A percentile compares a stretch with the other conserved stretches of the same genome.
These are phyloP conservation scores for Fistulifera solaris DNA, from an alignment of 108 stramenopile species.

Conservation along the genomic window DNA sequence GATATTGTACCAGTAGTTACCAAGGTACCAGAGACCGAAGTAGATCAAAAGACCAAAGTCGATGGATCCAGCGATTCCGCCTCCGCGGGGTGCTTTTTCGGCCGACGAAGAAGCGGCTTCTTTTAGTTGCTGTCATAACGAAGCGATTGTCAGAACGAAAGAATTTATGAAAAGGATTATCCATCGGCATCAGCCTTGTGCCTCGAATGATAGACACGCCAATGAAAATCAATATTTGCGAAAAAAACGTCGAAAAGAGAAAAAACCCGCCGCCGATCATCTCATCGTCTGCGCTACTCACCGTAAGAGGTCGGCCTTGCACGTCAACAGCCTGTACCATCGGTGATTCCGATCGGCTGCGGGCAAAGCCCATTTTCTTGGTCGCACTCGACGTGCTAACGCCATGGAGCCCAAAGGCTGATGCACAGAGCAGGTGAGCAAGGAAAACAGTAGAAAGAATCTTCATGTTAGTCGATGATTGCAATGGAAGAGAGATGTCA, in stretches of 20 bases:
- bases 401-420: constrained; percentile 58
- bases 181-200: background rate
- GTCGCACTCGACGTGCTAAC: constrained; percentile 18
- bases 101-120: background rate
- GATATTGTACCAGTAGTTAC: constrained; percentile 88
- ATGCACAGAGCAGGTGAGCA: constrained; percentile 41
- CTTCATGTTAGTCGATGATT: constrained; percentile 43
- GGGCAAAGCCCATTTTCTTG: constrained; percentile 4
- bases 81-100: constrained; percentile 9
- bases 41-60: constrained; percentile 81
- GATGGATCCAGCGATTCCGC: constrained; percentile 20
- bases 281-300: background rate
- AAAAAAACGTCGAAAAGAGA: too few species aligned
- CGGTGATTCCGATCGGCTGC: constrained; percentile 9
- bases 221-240: too few species aligned
- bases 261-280: too few species aligned
- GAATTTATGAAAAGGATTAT: background rate
- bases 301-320: constrained; percentile 30
- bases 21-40: constrained; percentile 89
- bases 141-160: background rate
- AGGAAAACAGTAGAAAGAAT: constrained; percentile 39
- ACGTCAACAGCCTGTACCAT: constrained; percentile 41
- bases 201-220: too few species aligned
- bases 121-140: background rate
- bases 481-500: background rate